phyloP scores from a whole-genome alignment of 768 basidiomycete genomes.

The Mycena galopus region DNA sequence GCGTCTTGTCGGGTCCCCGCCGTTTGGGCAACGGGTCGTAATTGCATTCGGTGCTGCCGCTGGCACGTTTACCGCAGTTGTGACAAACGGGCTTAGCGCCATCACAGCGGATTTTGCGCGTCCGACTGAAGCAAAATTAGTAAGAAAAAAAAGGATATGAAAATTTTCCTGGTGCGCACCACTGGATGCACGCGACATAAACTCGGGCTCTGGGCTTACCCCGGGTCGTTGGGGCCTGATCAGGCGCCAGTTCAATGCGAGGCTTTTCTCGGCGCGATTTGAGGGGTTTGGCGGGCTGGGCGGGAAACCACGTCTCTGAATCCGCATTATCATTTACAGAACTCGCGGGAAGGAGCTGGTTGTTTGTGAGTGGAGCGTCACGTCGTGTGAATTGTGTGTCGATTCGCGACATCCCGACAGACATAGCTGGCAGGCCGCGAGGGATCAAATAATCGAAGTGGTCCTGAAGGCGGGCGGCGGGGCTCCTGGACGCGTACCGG shows the following conservation, averaged over 20 bases:
- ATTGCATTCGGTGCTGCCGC: slow-evolving; percentile 61
- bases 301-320: slow-evolving; percentile 34
- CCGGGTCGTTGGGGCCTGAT: slow-evolving; percentile 85
- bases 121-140: slow-evolving; percentile 62
- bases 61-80: slow-evolving; percentile 73
- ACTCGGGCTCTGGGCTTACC: slow-evolving; percentile 83
- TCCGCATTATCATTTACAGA: slow-evolving; percentile 28
- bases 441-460: slow-evolving; percentile 31
- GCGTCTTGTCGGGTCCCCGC: slow-evolving; percentile 83
- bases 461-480: slow-evolving; percentile 22
- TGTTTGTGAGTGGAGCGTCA: slow-evolving; percentile 7
- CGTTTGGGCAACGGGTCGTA: slow-evolving; percentile 84
- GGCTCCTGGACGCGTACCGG: slow-evolving; percentile 16
- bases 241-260: slow-evolving; percentile 76
- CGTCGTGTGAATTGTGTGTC: slow-evolving; percentile 32
- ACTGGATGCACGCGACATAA: slow-evolving; percentile 84
- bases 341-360: slow-evolving; percentile 26
- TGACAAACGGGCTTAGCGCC: slow-evolving; percentile 83
- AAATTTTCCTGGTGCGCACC: slow-evolving; percentile 57
- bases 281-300: slow-evolving; percentile 40
- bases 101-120: slow-evolving; percentile 86
- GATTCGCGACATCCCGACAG: slow-evolving; percentile 31
- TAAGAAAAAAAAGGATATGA: slow-evolving; percentile 13
- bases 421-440: slow-evolving; percentile 12
- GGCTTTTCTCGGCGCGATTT: slow-evolving; percentile 68